Percentiles rank a stretch among this genome's conserved stretches.
These are phyloP conservation scores for Pichia sp. DNA, from an alignment of 1,139 yeast species.

Conservation along the genomic window DNA sequence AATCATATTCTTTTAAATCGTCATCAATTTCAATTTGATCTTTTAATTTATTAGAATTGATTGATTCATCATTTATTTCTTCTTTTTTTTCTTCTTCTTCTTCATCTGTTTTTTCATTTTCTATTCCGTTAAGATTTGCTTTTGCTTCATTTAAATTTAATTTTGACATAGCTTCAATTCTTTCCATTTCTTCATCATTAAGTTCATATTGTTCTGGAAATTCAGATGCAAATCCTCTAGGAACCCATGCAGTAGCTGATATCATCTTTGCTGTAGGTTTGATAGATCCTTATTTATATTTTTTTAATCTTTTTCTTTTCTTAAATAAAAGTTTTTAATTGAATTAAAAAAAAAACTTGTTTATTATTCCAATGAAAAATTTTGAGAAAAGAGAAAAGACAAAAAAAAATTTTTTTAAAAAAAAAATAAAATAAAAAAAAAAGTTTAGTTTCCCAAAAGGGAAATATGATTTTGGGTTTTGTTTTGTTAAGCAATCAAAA, in stretches of 20 bases:
- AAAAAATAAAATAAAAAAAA: no score
- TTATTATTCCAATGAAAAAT: no score
- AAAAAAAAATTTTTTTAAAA: no score
- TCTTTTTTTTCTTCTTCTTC: slow-evolving; percentile 28
- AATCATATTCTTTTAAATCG: slow-evolving; percentile 79
- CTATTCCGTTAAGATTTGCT: slow-evolving; percentile 52
- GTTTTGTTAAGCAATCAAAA: no score
- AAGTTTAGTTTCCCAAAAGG: no score
- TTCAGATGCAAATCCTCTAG: slow-evolving; percentile 91
- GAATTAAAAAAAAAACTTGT: no score
- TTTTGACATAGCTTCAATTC: slow-evolving; percentile 81
- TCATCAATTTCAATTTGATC: slow-evolving; percentile 64
- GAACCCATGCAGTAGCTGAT: slow-evolving; percentile 93
- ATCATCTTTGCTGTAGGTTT: no score
- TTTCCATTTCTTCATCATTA: slow-evolving; percentile 87
- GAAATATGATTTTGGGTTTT: no score
- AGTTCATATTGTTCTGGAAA: slow-evolving; percentile 85
- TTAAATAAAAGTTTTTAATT: no score
- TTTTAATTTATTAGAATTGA: slow-evolving; percentile 28
- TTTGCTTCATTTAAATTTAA: slow-evolving; percentile 73
- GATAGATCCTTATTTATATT: no score
- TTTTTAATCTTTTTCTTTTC: no score
- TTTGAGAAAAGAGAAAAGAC: no score
- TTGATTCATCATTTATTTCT: slow-evolving; percentile 25
- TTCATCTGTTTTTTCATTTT: slow-evolving; percentile 32